Evolutionary conservation across 495 filamentous ascomycete genomes (phyloP), one percentile per base, ranked within the genome.

Genomic region (Penicillium steckii): DNA sequence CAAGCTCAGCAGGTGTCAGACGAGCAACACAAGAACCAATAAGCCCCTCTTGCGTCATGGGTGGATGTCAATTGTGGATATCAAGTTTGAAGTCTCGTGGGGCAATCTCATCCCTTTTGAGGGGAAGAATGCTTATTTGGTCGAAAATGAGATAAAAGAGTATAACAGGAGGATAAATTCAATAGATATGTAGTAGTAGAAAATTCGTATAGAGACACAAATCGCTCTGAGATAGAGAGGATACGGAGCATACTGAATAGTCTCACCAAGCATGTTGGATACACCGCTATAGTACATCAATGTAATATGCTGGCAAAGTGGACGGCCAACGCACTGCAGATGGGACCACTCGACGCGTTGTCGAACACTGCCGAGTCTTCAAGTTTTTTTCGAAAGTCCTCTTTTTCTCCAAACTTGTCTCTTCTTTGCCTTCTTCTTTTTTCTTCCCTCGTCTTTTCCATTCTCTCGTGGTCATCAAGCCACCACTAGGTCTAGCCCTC

Each of bases 1-100:
- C 62, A 65, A 33, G 59, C 60, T 18, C 59, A 80, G 29, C 68
- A 76, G 12, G 70, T 57, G 52, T 61, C 69, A 35, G 66, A 68
- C 24, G 64, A 52, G 27, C 49, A 55, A 26, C 63, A 52, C 15
- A 80, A 81, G 54, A 53, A 54, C 22, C 65, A 68, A 49, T 74
- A 57, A 40, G n/a, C 41, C 52, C 48, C 46, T 57, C 52, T 58
- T 66, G 24, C 60, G 63, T 61, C 63, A 64, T 66, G 43, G 50
- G 40, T 45, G 49, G 46, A 57, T 40, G 50, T 46, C 37, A 47
- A 15, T 52, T 46, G 48, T 26, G 32, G 44, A 21, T 41, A 47
- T 54, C 55, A 8, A 47, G 50, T 45, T 26, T 25, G 44, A 15
- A n/a, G n/a, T n/a, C n/a, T n/a, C n/a, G n/a, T n/a, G n/a, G n/a